A percentile compares a stretch with the other conserved stretches of the same genome.
These are phyloP conservation scores for Chlamydomonas sphaeroides DNA, from an alignment of 139 green algal genomes.

Conservation along the genomic window DNA sequence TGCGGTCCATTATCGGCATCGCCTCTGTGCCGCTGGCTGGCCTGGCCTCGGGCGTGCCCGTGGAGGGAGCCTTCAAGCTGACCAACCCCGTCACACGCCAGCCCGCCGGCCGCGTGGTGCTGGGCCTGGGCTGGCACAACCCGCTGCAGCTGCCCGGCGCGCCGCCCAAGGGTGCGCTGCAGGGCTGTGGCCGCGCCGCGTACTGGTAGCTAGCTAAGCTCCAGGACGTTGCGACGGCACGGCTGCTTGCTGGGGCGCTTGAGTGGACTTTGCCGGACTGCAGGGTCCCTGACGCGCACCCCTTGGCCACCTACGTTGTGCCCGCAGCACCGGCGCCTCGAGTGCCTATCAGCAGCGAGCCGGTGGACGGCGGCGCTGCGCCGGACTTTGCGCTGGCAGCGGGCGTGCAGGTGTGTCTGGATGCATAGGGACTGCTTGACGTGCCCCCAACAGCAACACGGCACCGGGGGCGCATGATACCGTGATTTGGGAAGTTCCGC, in stretches of 20 bases:
- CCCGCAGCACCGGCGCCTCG: neutral
- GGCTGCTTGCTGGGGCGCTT: too few relatives aligned
- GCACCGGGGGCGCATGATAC: neutral
- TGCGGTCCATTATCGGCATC: slow-evolving; percentile 50
- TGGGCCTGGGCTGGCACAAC: slow-evolving; percentile 62
- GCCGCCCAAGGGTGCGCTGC: slow-evolving; percentile 21
- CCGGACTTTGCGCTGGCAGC: neutral
- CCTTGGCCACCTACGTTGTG: too few relatives aligned
- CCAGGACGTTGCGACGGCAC: neutral
- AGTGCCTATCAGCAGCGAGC: slow-evolving; percentile 38
- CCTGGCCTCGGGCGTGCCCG: slow-evolving; percentile 44
- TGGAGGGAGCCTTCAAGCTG: slow-evolving; percentile 56
- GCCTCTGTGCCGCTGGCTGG: slow-evolving; percentile 46
- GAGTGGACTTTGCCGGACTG: too few relatives aligned
- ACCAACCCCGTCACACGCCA: slow-evolving; percentile 52
- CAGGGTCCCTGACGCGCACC: too few relatives aligned
- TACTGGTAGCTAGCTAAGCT: too few relatives aligned
- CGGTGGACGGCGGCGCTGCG: neutral
- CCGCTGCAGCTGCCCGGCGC: slow-evolving; percentile 47
- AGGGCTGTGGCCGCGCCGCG: too few relatives aligned
- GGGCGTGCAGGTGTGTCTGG: slow-evolving; percentile 4
- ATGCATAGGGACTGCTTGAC: too few relatives aligned
- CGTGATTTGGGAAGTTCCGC: too few relatives aligned
- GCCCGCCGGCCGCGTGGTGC: slow-evolving; percentile 44
- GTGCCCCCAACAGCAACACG: too few relatives aligned